Evolutionary conservation across 2,329 filamentous ascomycete species (phyloP).

Genomic region (Raffaelea deltoideospora): DNA sequence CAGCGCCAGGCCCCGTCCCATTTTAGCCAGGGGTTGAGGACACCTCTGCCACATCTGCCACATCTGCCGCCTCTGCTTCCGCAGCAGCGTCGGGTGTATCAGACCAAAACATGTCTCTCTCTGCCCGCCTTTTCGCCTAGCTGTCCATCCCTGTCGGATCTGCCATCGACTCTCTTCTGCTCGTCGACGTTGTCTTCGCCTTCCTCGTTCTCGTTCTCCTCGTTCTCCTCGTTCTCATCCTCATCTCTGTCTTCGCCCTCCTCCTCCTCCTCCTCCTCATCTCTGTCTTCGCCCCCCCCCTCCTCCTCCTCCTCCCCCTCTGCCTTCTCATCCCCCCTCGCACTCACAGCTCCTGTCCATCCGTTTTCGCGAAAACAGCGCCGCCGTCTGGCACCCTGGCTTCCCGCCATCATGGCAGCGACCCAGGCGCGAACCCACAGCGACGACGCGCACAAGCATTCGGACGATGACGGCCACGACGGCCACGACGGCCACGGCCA

Average conservation of each 20-base stretch:
- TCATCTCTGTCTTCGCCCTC: constrained; percentile 3
- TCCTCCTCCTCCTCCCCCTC: constrained; percentile 2
- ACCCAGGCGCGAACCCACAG: constrained; percentile 10
- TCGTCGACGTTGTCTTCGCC: constrained; percentile 2
- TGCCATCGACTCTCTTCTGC: constrained; percentile 4
- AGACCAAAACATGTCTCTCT: constrained; percentile 10
- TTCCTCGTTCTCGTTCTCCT: constrained; percentile 1
- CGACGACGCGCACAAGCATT: constrained; percentile 36
- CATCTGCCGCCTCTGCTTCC: constrained; percentile 2
- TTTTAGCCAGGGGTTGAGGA: constrained; percentile 14
- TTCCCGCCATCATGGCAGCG: constrained; percentile 14
- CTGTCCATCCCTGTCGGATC: background rate
- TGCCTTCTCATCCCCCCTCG: background rate
- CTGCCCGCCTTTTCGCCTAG: constrained; percentile 8
- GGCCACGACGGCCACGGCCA: constrained; percentile 53
- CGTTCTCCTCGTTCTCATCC: constrained; percentile 1
- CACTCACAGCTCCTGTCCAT: background rate
- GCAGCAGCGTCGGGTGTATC: constrained; percentile 16
- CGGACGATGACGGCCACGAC: constrained; percentile 38
- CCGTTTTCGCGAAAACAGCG: constrained; percentile 7
- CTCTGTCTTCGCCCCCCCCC: background rate
- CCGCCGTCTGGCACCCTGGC: constrained; percentile 9
- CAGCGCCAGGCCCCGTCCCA: constrained; percentile 6
- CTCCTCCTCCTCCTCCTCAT: constrained; percentile 5
- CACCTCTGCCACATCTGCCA: constrained; percentile 20